These are phyloP conservation scores for Beta macrorhiza DNA, from an alignment of 179 eudicot species.

Conservation along the genomic window DNA sequence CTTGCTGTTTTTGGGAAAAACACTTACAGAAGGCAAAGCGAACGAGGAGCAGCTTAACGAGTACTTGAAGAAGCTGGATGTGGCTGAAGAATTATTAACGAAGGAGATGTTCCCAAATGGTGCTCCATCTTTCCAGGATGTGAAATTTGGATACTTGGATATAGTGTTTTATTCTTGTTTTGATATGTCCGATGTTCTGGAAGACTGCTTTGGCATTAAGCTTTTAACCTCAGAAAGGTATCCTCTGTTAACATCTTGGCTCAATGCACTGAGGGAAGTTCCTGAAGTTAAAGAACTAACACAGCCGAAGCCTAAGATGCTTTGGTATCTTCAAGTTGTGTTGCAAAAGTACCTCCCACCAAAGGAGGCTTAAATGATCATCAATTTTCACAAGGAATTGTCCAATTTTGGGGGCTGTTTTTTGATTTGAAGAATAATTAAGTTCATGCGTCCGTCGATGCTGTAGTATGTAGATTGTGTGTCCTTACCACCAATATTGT, in stretches of 20 bases:
- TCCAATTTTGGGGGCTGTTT: no score
- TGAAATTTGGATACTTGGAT: conserved; percentile 35
- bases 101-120: conserved; percentile 28
- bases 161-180: conserved; percentile 26
- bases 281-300: conserved; percentile 24
- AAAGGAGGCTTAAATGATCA: not conserved
- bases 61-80: conserved; percentile 25
- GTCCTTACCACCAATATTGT: no score
- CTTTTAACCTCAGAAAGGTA: conserved; percentile 23
- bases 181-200: conserved; percentile 18
- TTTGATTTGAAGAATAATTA: no score
- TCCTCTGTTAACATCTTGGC: conserved; percentile 28
- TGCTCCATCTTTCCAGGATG: conserved; percentile 16
- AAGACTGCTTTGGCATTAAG: conserved; percentile 17
- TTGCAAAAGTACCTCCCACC: not conserved
- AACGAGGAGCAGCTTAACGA: conserved; percentile 14
- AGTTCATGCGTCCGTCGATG: no score
- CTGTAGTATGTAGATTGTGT: no score
- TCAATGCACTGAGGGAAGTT: conserved; percentile 11
- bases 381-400: no score
- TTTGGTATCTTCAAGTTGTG: not conserved
- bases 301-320: conserved; percentile 18
- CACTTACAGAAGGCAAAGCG: conserved; percentile 22
- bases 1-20: not conserved
- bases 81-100: conserved; percentile 25